Percentiles rank a stretch among this genome's conserved stretches.
Evolutionary conservation across 1,284 basidiomycete species (phyloP).

Genomic region (Rhizopogon parksii): DNA sequence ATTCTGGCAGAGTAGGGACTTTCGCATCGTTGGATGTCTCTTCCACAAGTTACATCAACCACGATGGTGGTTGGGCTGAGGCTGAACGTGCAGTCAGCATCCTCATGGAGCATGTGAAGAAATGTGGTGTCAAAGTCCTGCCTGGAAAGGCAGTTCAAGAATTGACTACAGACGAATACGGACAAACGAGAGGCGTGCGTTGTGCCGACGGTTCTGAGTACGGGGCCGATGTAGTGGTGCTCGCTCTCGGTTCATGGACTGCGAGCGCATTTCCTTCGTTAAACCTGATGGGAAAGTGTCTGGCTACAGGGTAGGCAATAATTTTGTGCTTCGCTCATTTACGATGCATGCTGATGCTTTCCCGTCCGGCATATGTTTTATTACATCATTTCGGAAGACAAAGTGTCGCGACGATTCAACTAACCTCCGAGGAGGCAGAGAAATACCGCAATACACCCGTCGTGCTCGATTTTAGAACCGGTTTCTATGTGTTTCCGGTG

Average conservation of each 20-base stretch:
- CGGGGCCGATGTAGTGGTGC: constrained; percentile 50
- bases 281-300: constrained; percentile 40
- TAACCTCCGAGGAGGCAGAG: constrained; percentile 62
- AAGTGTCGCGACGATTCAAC: constrained; percentile 67
- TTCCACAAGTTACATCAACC: constrained; percentile 60
- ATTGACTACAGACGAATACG: constrained; percentile 33
- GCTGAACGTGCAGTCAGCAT: constrained; percentile 62
- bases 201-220: constrained; percentile 56
- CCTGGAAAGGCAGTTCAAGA: constrained; percentile 49
- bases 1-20: constrained; percentile 12
- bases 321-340: constrained; percentile 1
- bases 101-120: constrained; percentile 50
- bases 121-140: constrained; percentile 57
- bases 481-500: constrained; percentile 76
- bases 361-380: neutral
- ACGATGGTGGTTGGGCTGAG: constrained; percentile 80
- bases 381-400: constrained; percentile 44
- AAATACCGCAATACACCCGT: constrained; percentile 63
- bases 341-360: neutral
- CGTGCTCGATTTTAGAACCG: constrained; percentile 60
- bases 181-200: constrained; percentile 53
- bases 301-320: constrained; percentile 60
- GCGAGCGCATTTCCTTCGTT: constrained; percentile 66
- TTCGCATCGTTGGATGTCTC: constrained; percentile 25
- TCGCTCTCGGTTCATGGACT: constrained; percentile 81